Conservation (phyloP, 2,329 filamentous ascomycete species). For the Tolypocladium nubicola region DNA sequence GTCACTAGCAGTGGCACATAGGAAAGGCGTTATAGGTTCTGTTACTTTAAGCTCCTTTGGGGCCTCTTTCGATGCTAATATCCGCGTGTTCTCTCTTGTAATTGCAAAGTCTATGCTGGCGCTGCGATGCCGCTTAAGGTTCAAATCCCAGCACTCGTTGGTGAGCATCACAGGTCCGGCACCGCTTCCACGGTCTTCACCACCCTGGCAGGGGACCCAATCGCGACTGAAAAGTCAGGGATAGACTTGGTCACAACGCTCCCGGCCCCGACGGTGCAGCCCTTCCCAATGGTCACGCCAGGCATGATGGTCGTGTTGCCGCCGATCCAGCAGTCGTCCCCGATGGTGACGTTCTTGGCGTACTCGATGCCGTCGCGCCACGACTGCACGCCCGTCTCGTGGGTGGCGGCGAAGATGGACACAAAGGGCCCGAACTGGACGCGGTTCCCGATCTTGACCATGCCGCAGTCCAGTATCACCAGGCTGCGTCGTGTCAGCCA, state of each 20-base stretch:
- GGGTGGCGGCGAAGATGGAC: conserved; percentile 58
- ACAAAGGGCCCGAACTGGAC: conserved; percentile 66
- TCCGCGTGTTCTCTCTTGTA: neutral
- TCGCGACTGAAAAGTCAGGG: conserved; percentile 35
- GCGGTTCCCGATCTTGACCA: conserved; percentile 58
- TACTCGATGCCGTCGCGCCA: conserved; percentile 37
- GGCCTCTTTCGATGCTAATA: neutral
- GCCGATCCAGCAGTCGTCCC: conserved; percentile 46
- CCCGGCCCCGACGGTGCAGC: conserved; percentile 38
- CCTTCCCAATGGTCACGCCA: conserved; percentile 41
- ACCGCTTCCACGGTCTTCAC: conserved; percentile 33
- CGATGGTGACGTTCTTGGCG: conserved; percentile 34
- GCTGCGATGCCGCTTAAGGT: neutral
- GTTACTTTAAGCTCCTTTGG: neutral
- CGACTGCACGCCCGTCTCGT: conserved; percentile 52
- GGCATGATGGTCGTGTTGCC: conserved; percentile 38
- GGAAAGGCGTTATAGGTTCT: neutral
- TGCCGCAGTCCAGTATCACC: conserved; percentile 63
- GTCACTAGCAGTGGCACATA: neutral
- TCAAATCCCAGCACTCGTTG: neutral
- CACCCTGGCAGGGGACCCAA: conserved; percentile 37
- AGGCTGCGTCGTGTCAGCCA: conserved; percentile 19
- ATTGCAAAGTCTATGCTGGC: neutral
- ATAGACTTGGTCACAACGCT: conserved; percentile 39
- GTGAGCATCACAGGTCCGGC: conserved; percentile 12